These are phyloP conservation scores for Pseudotsuga menziesii DNA, from an alignment of 75 land plant genomes.

Conservation along the genomic window DNA sequence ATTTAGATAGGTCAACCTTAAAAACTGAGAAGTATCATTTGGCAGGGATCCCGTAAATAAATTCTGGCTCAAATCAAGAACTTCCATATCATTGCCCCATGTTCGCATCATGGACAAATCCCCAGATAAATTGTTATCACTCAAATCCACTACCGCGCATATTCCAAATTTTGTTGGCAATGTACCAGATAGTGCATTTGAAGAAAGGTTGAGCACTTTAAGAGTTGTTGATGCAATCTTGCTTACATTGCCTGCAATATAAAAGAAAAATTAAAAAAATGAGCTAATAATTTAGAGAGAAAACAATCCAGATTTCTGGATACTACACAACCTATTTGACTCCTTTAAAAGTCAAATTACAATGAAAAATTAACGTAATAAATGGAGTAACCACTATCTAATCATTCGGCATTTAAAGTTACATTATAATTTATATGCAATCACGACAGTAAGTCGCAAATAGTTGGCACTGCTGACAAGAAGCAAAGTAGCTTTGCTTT, in stretches of 20 bases:
- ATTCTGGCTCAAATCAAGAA: slow-evolving; percentile 63
- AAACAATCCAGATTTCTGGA: neutral
- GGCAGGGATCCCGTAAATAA: slow-evolving; percentile 56
- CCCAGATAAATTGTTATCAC: slow-evolving; percentile 64
- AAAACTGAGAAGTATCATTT: slow-evolving; percentile 40
- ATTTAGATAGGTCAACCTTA: slow-evolving; percentile 46
- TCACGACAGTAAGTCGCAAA: neutral
- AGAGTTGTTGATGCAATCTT: slow-evolving; percentile 53
- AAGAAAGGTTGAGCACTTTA: slow-evolving; percentile 62
- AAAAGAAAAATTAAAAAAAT: neutral
- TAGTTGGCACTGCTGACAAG: neutral
- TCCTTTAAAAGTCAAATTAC: neutral
- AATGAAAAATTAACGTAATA: neutral
- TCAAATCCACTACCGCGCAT: slow-evolving; percentile 68
- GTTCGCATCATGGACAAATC: slow-evolving; percentile 38
- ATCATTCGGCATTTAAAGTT: neutral
- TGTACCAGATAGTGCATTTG: slow-evolving; percentile 60
- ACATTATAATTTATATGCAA: neutral
- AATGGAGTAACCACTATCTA: neutral
- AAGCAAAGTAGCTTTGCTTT: neutral
- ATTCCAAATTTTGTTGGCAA: slow-evolving; percentile 55
- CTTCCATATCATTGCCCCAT: slow-evolving; percentile 71
- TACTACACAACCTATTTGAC: neutral
- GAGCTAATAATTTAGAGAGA: slow-evolving; percentile 2
- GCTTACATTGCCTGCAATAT: slow-evolving; percentile 54